A percentile compares a stretch with the other conserved stretches of the same genome.
phyloP scores from a whole-genome alignment of 495 filamentous ascomycete genomes.

The Neurospora hispaniola region DNA sequence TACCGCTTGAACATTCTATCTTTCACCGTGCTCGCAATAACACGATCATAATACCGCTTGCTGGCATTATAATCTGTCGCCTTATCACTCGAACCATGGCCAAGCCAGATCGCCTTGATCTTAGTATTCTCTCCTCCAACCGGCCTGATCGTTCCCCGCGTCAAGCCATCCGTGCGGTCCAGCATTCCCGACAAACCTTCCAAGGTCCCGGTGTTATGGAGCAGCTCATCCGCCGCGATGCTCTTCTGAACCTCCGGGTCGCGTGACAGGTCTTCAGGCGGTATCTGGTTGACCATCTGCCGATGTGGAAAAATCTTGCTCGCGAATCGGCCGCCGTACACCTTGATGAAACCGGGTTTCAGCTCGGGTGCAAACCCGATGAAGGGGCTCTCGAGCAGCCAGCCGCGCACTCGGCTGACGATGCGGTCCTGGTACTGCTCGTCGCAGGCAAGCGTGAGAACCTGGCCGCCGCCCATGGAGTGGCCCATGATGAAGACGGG shows the following conservation, averaged over 20 bases:
- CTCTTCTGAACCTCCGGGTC: constrained; percentile 48
- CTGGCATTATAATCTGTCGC: constrained; percentile 51
- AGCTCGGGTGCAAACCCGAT: constrained; percentile 52
- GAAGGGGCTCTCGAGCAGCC: constrained; percentile 58
- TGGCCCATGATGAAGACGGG: constrained; percentile 84
- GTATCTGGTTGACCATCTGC: constrained; percentile 48
- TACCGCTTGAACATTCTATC: constrained; percentile 65
- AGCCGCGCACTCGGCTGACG: constrained; percentile 45
- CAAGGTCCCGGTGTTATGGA: constrained; percentile 71
- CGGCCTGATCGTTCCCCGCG: constrained; percentile 29
- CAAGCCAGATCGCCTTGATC: constrained; percentile 45
- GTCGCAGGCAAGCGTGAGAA: constrained; percentile 39
- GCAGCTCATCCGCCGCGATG: constrained; percentile 51
- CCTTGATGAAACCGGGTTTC: constrained; percentile 46
- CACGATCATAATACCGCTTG: constrained; percentile 47
- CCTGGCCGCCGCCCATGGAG: constrained; percentile 67
- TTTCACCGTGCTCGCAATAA: constrained; percentile 31
- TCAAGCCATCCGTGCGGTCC: constrained; percentile 48
- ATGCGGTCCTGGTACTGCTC: constrained; percentile 32
- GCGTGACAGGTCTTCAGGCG: constrained; percentile 47
- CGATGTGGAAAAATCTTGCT: constrained; percentile 49
- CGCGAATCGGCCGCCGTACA: constrained; percentile 53
- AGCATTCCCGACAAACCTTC: constrained; percentile 66
- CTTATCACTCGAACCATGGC: constrained; percentile 59
- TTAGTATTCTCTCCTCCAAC: constrained; percentile 12